Evolutionary conservation across 495 filamentous ascomycete species (phyloP).

Genomic region (Aspergillus heteromorphus): DNA sequence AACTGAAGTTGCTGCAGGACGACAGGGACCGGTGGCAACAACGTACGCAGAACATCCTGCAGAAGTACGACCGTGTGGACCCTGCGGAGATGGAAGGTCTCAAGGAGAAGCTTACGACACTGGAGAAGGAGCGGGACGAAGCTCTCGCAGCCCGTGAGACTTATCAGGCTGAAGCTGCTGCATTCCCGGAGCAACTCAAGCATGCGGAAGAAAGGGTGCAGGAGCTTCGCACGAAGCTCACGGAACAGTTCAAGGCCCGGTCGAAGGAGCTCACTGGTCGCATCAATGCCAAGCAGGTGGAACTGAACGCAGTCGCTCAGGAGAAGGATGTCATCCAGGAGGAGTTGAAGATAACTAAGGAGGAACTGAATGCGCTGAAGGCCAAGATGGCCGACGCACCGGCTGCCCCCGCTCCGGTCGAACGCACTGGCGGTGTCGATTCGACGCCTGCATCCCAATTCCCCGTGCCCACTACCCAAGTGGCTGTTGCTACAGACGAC

Average conservation of each 20-base stretch:
- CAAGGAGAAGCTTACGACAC: conserved; percentile 58
- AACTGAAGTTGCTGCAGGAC: conserved; percentile 77
- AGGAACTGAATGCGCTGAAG: conserved; percentile 36
- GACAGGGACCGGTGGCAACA: conserved; percentile 91
- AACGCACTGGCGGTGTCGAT: conserved; percentile 26
- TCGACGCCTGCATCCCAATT: conserved; percentile 38
- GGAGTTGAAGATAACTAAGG: conserved; percentile 43
- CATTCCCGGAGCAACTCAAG: conserved; percentile 47
- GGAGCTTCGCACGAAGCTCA: conserved; percentile 48
- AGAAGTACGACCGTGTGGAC: conserved; percentile 92
- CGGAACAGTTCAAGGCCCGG: conserved; percentile 56
- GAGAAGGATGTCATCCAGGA: conserved; percentile 48
- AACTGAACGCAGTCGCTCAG: conserved; percentile 37
- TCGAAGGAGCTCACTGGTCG: conserved; percentile 46
- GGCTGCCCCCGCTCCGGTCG: conserved; percentile 16
- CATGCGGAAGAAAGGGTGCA: conserved; percentile 44
- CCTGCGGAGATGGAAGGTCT: conserved; percentile 84
- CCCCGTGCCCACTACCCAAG: conserved; percentile 22
- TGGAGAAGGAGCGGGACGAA: conserved; percentile 69
- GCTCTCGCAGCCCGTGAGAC: conserved; percentile 51
- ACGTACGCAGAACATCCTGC: conserved; percentile 86
- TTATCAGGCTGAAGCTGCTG: conserved; percentile 48
- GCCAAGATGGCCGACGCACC: conserved; percentile 30
- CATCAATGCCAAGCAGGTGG: conserved; percentile 45
- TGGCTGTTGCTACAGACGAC: conserved; percentile 24